Base-by-base conservation (phyloP, 2,329 filamentous ascomycete species). In the Samsoniella hepiali region DNA sequence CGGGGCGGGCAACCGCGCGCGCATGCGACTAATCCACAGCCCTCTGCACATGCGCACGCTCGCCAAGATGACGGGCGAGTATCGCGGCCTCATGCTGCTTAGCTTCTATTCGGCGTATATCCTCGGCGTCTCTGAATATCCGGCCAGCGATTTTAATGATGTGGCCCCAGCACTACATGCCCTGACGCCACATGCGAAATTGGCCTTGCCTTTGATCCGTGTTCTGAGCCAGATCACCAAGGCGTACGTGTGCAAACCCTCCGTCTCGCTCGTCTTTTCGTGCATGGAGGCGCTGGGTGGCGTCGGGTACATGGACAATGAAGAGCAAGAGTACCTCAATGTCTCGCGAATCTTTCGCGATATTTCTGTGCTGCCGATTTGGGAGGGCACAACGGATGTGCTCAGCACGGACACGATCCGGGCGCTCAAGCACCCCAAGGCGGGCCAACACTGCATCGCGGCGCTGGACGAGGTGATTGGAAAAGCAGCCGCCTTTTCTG, bases 311-410 rank as follows among this genome's bases (percentile, higher is more conserved):
- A 80, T 88, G 31, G 79, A 87, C 69, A 89, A 89, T 68, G 78
- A 82, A 44, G 82, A 85, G 64, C 83, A 86, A 64, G 85, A 87
- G 57, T 81, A 85, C 44, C 77, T 90, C 63, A 92, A 91, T 69
- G 76, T 91, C 3, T 82, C 88, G 0, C 81, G 87, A 7, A 76
- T 91, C 1, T 86, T 86, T 68, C 82, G 90, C 8, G 89, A 91
- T 68, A 84, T 82, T 1, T 79, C 76, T 8, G 88, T 91, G 3
- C 75, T 85, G 58, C 81, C 84, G 15, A 91, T 91, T 56, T 90
- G 88, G 87, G 88, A 90, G 72, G 88, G 89, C 1, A 91, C 89
- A 0, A 90, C 88, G 0, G 88, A 91, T 68, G 87, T 92, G 6
- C 78, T 92, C 62, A 84, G 85, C 5, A 79, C 77, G 1, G 82